Base-by-base conservation (phyloP, 1,284 basidiomycete species). In the Bondarzewia mesenterica region DNA sequence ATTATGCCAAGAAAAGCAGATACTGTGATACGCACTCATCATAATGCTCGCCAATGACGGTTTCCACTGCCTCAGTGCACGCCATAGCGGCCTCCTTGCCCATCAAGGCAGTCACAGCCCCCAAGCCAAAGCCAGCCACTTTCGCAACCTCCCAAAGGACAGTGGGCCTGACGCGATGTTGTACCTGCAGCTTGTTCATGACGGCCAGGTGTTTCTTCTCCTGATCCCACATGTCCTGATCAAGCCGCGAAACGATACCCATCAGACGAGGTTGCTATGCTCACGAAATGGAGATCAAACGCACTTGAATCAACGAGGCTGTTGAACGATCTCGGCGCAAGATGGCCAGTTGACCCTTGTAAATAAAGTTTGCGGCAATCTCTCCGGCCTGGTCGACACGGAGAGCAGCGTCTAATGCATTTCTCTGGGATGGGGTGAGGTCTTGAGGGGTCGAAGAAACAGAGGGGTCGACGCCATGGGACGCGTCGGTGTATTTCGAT, bases 11-110 rank as follows among this genome's bases (percentile, higher is more conserved):
- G 42, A 50, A 35, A 49, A 41, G 36, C 23, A 25, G 41, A 45
- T n/a, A 5, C 39, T 15, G 10, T 7, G n/a, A 22, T 16, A 76
- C 90, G 64, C 63, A 95, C 93, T 97, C 93, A 64, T 97, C 92
- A 60, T 98, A 98, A 63, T 98, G 94, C 65, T 98, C 94, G 23
- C 94, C 94, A 49, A 98, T 98, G 44, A 93, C 92, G 0, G 93
- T 97, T 67, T 98, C 94, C 4, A 98, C 93, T 0, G 94, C 94
- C 65, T 98, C 94, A 0, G 94, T 98, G 58, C 93, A 97, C 2
- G 94, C 94, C 94, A 98, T 98, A 1, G 94, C 93, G 6, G 93
- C 92, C 56, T 97, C 85, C 59, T 84, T 88, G 15, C 94, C 89
- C 77, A 97, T 76, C 16, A 95, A 64, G 1, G 92, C 94, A 0